These are phyloP conservation scores for Polytrichum commune DNA, from an alignment of 225 moss, liverwort and hornwort species.

Conservation along the genomic window DNA sequence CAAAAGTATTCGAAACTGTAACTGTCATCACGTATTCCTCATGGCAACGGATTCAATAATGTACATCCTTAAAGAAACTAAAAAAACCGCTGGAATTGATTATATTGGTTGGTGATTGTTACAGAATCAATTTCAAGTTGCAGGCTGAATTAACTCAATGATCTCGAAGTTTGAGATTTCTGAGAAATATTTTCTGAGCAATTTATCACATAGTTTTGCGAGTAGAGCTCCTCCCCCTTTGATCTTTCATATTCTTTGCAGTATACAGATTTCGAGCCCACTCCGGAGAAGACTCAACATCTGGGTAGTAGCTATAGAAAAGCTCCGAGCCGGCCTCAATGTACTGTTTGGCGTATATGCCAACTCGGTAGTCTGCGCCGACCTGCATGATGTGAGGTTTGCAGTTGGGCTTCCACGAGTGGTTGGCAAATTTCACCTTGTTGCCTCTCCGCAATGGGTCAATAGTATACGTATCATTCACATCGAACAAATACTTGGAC, in stretches of 20 bases:
- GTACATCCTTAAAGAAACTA: too few species aligned
- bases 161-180: too few species aligned
- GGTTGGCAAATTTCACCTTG: slow-evolving; percentile 39
- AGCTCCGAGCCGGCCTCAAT: slow-evolving; percentile 33
- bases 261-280: slow-evolving; percentile 23
- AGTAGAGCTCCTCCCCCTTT: not conserved
- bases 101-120: too few species aligned
- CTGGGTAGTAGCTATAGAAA: slow-evolving; percentile 29
- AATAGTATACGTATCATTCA: slow-evolving; percentile 29
- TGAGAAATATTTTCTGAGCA: too few species aligned
- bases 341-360: slow-evolving; percentile 29
- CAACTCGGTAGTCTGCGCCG: slow-evolving; percentile 29
- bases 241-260: not conserved
- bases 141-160: too few species aligned
- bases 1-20: too few species aligned
- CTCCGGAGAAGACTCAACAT: slow-evolving; percentile 24
- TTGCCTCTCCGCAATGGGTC: slow-evolving; percentile 32
- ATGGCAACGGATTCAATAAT: too few species aligned
- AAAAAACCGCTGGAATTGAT: too few species aligned
- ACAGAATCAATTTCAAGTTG: too few species aligned
- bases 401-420: slow-evolving; percentile 34
- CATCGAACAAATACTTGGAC: slow-evolving; percentile 26
- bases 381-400: slow-evolving; percentile 30
- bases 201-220: not conserved
- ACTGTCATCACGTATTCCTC: too few species aligned